phyloP scores from a whole-genome alignment of 352 stramenopile species.

The Peronospora belbahrii region DNA sequence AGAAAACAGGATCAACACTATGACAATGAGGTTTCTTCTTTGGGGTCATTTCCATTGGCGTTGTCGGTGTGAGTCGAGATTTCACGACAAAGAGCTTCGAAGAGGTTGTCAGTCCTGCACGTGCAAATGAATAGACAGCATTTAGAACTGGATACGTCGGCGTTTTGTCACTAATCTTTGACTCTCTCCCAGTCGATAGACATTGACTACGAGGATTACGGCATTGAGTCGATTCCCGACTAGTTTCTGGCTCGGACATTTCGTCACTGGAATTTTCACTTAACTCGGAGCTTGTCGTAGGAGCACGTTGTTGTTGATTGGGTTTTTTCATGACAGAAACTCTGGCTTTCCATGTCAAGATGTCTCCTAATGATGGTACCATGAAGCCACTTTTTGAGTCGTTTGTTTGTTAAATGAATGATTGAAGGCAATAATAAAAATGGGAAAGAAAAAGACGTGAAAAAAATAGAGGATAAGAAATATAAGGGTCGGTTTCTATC shows the following conservation, averaged over 20 bases:
- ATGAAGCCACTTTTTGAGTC: too few species aligned
- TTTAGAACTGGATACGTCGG: conserved; percentile 19
- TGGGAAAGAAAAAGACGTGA: too few species aligned
- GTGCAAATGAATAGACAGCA: conserved; percentile 48
- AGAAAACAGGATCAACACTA: conserved; percentile 43
- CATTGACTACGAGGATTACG: too few species aligned
- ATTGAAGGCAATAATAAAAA: too few species aligned
- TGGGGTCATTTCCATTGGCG: too few species aligned
- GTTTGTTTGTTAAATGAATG: too few species aligned
- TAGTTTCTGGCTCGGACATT: conserved; percentile 55
- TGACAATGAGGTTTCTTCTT: conserved; percentile 26
- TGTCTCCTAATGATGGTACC: too few species aligned
- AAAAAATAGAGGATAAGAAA: too few species aligned
- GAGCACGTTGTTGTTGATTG: conserved; percentile 21
- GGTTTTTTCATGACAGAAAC: conserved; percentile 4
- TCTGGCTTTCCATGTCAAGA: conserved; percentile 31
- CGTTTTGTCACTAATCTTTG: too few species aligned
- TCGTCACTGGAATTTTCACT: conserved; percentile 34
- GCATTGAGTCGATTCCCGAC: conserved; percentile 30
- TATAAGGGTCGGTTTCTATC: too few species aligned
- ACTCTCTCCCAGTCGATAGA: too few species aligned
- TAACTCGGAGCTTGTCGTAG: conserved; percentile 39
- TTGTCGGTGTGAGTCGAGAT: conserved; percentile 5
- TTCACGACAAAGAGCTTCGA: conserved; percentile 50
- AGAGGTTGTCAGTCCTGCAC: conserved; percentile 31